A percentile compares a stretch with the other conserved stretches of the same genome.
Conservation (phyloP, 306 rosid species). For the Malus asiatica region DNA sequence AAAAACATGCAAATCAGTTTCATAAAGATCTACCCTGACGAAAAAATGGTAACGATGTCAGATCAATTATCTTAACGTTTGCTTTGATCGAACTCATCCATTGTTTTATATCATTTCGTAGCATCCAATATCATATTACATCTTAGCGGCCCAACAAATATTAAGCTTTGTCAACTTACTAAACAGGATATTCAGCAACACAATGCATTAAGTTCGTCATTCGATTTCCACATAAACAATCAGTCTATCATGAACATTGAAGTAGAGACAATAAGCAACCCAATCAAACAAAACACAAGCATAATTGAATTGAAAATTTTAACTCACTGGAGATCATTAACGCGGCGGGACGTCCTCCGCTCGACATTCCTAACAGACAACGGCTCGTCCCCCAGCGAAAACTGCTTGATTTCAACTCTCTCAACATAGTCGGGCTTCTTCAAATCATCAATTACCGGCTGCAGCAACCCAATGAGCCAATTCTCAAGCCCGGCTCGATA, state of each 20-base stretch:
- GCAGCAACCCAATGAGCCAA: constrained; percentile 89
- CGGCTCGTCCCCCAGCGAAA: constrained; percentile 85
- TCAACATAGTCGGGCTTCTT: constrained; percentile 91
- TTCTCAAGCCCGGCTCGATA: constrained; percentile 80
- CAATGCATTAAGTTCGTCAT: not conserved
- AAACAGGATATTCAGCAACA: not conserved
- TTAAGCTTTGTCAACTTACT: not conserved
- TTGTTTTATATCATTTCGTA: not conserved
- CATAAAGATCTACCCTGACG: not conserved
- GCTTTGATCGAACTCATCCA: not conserved
- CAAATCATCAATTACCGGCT: constrained; percentile 88
- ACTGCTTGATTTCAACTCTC: constrained; percentile 93
- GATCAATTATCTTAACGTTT: not conserved
- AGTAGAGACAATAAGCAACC: not conserved
- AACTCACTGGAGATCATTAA: constrained; percentile 90
- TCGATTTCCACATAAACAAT: not conserved
- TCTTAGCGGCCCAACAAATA: not conserved
- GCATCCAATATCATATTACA: not conserved
- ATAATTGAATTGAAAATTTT: not conserved
- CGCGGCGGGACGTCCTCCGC: constrained; percentile 88
- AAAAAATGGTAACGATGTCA: not conserved
- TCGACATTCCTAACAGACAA: constrained; percentile 94
- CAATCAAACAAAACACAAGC: not conserved
- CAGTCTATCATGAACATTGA: not conserved
- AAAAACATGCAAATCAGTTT: not conserved